These are phyloP conservation scores for Epichloe coenophiala DNA, from an alignment of 2,329 filamentous ascomycete species.

Conservation along the genomic window DNA sequence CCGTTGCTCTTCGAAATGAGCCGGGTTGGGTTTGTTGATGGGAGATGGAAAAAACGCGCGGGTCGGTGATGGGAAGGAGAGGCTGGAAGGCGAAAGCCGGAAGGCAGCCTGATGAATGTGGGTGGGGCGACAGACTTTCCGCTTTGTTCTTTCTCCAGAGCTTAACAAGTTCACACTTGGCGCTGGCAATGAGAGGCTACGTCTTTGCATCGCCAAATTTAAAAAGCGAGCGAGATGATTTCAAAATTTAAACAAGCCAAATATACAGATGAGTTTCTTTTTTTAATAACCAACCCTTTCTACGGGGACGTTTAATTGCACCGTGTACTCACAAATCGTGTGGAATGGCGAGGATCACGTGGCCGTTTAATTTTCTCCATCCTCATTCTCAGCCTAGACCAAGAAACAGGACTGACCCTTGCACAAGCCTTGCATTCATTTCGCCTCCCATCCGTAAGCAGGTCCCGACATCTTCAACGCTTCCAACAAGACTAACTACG, in stretches of 20 bases:
- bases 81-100: neutral
- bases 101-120: neutral
- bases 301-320: too few species aligned
- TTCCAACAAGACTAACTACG: neutral
- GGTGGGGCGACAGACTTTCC: neutral
- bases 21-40: neutral
- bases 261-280: too few species aligned
- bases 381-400: neutral
- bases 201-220: too few species aligned
- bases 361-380: too few species aligned
- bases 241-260: too few species aligned
- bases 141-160: neutral
- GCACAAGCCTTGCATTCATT: neutral
- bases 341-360: too few species aligned
- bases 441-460: neutral
- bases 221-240: too few species aligned
- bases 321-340: too few species aligned
- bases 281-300: too few species aligned
- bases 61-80: slow-evolving; percentile 2
- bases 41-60: neutral
- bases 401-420: neutral
- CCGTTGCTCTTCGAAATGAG: slow-evolving; percentile 1
- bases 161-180: neutral
- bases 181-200: too few species aligned
- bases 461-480: neutral